A percentile compares a stretch with the other conserved stretches of the same genome.
These are phyloP conservation scores for Metschnikowia kofuensis DNA, from an alignment of 805 yeast species.

Conservation along the genomic window DNA sequence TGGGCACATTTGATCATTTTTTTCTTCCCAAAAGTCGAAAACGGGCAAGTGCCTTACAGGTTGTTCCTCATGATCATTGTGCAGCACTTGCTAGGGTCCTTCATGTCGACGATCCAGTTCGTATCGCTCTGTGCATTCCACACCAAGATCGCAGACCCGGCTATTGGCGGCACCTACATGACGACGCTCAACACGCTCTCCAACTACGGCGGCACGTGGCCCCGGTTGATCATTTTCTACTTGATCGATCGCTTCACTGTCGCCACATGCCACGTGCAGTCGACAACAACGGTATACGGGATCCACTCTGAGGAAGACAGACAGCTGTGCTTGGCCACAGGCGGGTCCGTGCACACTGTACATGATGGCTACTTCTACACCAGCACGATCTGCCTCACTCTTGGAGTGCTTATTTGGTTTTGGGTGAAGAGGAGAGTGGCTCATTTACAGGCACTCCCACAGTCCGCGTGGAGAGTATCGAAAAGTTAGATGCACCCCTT, in stretches of 20 bases:
- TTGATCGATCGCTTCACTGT: slow-evolving; percentile 77
- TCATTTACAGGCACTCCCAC: slow-evolving; percentile 68
- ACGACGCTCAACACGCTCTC: slow-evolving; percentile 89
- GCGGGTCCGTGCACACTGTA: slow-evolving; percentile 53
- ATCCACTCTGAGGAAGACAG: slow-evolving; percentile 36
- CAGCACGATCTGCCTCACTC: slow-evolving; percentile 62
- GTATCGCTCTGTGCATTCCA: slow-evolving; percentile 94
- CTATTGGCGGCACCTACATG: slow-evolving; percentile 97
- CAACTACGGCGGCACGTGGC: slow-evolving; percentile 98
- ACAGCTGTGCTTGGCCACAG: slow-evolving; percentile 46
- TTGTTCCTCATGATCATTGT: slow-evolving; percentile 72
- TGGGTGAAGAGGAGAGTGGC: slow-evolving; percentile 65
- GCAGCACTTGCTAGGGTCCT: slow-evolving; percentile 82
- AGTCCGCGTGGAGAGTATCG: slow-evolving; percentile 69
- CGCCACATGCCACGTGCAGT: slow-evolving; percentile 51
- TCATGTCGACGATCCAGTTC: slow-evolving; percentile 93
- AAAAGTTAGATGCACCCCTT: not conserved
- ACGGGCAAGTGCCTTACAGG: slow-evolving; percentile 42
- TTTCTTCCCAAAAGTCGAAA: slow-evolving; percentile 55
- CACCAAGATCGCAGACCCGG: slow-evolving; percentile 91
- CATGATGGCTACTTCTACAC: slow-evolving; percentile 86
- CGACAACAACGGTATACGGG: not conserved
- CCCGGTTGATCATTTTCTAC: slow-evolving; percentile 72
- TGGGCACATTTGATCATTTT: slow-evolving; percentile 72
- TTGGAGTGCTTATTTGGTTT: slow-evolving; percentile 65